Evolutionary conservation across 768 basidiomycete genomes (phyloP).

Genomic region (Mycena metata): DNA sequence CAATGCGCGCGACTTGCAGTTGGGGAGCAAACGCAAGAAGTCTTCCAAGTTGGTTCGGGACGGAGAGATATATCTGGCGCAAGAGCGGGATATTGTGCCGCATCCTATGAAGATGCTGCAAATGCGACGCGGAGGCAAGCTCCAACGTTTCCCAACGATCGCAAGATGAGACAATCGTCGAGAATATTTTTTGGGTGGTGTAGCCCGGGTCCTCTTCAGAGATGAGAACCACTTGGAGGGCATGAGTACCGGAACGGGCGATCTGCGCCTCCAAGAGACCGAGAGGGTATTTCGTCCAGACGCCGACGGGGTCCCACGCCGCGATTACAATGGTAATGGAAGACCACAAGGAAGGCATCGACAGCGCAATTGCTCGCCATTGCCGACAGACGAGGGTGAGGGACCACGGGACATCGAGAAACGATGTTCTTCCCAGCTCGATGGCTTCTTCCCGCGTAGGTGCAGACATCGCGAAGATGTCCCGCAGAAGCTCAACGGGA

Average conservation of each 20-base stretch:
- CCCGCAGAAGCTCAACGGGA: not conserved
- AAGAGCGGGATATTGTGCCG: not conserved
- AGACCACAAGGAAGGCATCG: not conserved
- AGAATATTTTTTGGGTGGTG: not conserved
- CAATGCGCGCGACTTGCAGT: not conserved
- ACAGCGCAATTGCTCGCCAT: not conserved
- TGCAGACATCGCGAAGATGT: not conserved
- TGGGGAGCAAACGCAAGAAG: not conserved
- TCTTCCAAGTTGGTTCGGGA: not conserved
- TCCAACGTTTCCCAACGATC: slow-evolving; percentile 7
- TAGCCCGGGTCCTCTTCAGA: not conserved
- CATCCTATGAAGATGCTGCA: not conserved
- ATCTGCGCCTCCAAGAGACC: not conserved
- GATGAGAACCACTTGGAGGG: not conserved
- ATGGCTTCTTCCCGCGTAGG: slow-evolving; percentile 7
- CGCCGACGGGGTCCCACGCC: not conserved
- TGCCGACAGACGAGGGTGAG: not conserved
- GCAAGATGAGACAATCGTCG: not conserved
- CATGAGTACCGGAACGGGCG: not conserved
- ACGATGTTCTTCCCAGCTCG: not conserved
- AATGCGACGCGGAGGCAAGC: not conserved
- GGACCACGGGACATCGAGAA: not conserved
- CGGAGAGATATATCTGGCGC: slow-evolving; percentile 1
- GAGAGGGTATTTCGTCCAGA: not conserved
- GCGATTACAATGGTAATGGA: not conserved